Conservation (phyloP, 352 stramenopile genomes). For the Pythium folliculosum region DNA sequence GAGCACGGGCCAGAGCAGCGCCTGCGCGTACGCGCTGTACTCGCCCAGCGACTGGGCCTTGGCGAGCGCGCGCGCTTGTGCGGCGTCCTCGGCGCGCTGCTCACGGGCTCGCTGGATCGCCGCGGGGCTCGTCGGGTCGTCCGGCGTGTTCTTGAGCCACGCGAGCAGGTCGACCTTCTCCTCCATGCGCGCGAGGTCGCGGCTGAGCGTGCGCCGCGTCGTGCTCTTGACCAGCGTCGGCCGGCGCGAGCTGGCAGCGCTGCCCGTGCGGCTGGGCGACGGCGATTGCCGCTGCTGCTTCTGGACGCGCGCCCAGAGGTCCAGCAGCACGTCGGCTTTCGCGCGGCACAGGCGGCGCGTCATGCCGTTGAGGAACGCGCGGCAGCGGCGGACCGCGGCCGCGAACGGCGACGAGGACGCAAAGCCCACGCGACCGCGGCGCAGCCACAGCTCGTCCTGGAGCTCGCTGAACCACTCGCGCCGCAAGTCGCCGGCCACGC, state of each 20-base stretch:
- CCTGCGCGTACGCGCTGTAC: slow-evolving; percentile 48
- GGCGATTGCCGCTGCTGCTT: background rate
- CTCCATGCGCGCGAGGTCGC: slow-evolving; percentile 25
- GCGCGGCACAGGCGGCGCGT: slow-evolving; percentile 37
- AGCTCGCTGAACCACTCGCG: slow-evolving; percentile 62
- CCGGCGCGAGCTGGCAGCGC: background rate
- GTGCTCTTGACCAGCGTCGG: slow-evolving; percentile 22
- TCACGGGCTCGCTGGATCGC: slow-evolving; percentile 18
- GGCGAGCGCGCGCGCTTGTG: background rate
- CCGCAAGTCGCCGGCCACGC: slow-evolving; percentile 40
- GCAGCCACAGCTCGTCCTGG: slow-evolving; percentile 60
- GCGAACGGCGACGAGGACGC: slow-evolving; percentile 45
- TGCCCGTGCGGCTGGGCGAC: background rate
- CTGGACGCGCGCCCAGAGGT: slow-evolving; percentile 25
- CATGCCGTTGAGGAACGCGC: slow-evolving; percentile 65
- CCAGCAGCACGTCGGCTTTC: slow-evolving; percentile 29
- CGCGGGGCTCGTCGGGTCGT: slow-evolving; percentile 15
- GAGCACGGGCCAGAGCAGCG: slow-evolving; percentile 48
- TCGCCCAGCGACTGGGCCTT: slow-evolving; percentile 36
- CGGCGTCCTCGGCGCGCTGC: slow-evolving; percentile 18
- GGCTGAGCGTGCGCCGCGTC: slow-evolving; percentile 28
- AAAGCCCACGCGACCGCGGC: slow-evolving; percentile 56
- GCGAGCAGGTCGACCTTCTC: slow-evolving; percentile 31
- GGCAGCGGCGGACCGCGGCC: slow-evolving; percentile 41
- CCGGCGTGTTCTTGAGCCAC: slow-evolving; percentile 28